Percentiles rank a stretch among this genome's conserved stretches.
Conservation (phyloP, 139 green algal genomes). For the Chlorella sp. region DNA sequence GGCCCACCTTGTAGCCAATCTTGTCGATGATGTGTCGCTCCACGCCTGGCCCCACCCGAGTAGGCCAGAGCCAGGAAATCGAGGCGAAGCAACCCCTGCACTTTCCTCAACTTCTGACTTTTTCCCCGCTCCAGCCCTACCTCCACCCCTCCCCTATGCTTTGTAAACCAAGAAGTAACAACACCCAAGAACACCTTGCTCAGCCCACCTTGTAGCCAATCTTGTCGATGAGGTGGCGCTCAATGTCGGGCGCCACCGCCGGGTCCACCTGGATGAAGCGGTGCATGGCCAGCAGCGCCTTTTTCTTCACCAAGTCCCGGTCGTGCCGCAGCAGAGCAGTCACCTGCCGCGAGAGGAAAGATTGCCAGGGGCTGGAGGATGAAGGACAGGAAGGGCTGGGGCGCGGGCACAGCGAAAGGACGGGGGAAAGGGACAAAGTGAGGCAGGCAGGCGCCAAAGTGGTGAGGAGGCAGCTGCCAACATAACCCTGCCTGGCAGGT, state of each 20-base stretch:
- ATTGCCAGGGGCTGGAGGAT: too few relatives aligned
- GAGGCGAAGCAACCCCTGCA: too few relatives aligned
- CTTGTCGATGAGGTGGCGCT: slow-evolving; percentile 48
- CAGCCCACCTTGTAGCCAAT: slow-evolving; percentile 45
- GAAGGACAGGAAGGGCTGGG: not conserved
- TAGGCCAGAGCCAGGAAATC: too few relatives aligned
- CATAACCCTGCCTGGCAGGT: not conserved
- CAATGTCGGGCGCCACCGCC: slow-evolving; percentile 35
- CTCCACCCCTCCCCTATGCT: too few relatives aligned
- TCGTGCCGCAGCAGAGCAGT: slow-evolving; percentile 79
- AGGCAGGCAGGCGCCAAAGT: too few relatives aligned
- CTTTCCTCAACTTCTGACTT: too few relatives aligned
- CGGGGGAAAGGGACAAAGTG: not conserved
- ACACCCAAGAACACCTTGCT: not conserved
- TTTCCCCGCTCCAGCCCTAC: too few relatives aligned
- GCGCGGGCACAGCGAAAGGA: not conserved
- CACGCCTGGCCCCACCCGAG: slow-evolving; percentile 37
- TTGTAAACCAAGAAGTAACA: too few relatives aligned
- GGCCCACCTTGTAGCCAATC: slow-evolving; percentile 35
- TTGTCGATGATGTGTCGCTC: slow-evolving; percentile 49
- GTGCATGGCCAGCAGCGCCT: slow-evolving; percentile 94
- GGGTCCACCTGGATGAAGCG: slow-evolving; percentile 83
- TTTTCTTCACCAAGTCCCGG: slow-evolving; percentile 92
- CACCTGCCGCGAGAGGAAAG: slow-evolving; percentile 43
- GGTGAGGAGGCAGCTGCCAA: not conserved